Evolutionary conservation across 2,329 filamentous ascomycete genomes (phyloP).

Genomic region (Rosellinia necatrix): DNA sequence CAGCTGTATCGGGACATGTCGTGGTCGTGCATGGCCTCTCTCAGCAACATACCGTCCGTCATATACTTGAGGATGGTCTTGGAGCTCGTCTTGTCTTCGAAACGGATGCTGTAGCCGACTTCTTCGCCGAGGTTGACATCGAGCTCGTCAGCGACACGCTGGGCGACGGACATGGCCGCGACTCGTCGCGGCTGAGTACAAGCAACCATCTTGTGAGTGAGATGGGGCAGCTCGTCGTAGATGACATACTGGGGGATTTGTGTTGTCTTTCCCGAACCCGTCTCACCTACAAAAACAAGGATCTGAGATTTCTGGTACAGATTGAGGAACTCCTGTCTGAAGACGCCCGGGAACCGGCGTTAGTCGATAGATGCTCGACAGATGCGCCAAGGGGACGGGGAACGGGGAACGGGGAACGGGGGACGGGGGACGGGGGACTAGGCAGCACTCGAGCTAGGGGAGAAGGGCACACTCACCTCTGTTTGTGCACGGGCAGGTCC

Average conservation of each 20-base stretch:
- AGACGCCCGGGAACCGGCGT: neutral
- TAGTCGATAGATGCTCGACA: neutral
- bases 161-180: constrained; percentile 96
- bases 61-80: constrained; percentile 98
- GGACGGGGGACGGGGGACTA: too few relatives aligned
- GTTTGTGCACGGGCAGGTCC: constrained; percentile 87
- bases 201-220: constrained; percentile 85
- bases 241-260: constrained; percentile 99
- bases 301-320: constrained; percentile 95
- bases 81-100: constrained; percentile 89
- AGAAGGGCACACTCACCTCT: constrained; percentile 65
- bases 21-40: constrained; percentile 96
- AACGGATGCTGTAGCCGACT: constrained; percentile 98
- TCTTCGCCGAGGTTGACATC: constrained; percentile 91
- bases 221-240: constrained; percentile 91
- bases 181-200: constrained; percentile 98
- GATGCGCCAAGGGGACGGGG: neutral
- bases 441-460: too few relatives aligned
- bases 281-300: constrained; percentile 97
- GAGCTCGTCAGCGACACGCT: constrained; percentile 96
- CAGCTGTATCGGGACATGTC: constrained; percentile 91
- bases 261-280: constrained; percentile 98
- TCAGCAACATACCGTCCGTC: constrained; percentile 98
- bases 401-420: neutral
- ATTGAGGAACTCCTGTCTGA: constrained; percentile 85